These are phyloP conservation scores for Fusarium caatingaense DNA, from an alignment of 2,329 filamentous ascomycete species.

Conservation along the genomic window DNA sequence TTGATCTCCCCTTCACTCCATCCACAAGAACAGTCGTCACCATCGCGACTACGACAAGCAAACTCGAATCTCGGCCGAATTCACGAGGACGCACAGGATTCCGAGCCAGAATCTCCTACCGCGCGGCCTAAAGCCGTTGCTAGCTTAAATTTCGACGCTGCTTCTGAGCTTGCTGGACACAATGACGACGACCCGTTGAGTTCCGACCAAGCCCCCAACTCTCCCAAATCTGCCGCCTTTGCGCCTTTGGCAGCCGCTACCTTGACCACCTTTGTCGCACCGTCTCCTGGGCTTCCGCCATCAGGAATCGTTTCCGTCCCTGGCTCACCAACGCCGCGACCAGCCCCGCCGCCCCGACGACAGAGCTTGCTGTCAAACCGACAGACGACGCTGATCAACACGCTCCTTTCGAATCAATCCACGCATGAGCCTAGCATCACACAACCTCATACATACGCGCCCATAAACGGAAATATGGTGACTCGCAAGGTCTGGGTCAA, in stretches of 20 bases:
- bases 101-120: slow-evolving; percentile 20
- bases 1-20: slow-evolving; percentile 37
- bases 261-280: slow-evolving; percentile 56
- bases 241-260: slow-evolving; percentile 35
- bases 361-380: slow-evolving; percentile 55
- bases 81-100: slow-evolving; percentile 39
- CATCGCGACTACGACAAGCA: slow-evolving; percentile 35
- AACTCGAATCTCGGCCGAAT: slow-evolving; percentile 46
- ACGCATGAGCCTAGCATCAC: slow-evolving; percentile 38
- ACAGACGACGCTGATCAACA: slow-evolving; percentile 50
- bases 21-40: slow-evolving; percentile 33
- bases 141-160: slow-evolving; percentile 37
- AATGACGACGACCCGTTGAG: slow-evolving; percentile 46
- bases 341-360: slow-evolving; percentile 43
- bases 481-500: slow-evolving; percentile 95
- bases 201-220: slow-evolving; percentile 43
- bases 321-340: slow-evolving; percentile 32
- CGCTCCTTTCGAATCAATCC: slow-evolving; percentile 45
- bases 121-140: slow-evolving; percentile 33
- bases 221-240: slow-evolving; percentile 29
- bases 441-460: slow-evolving; percentile 39
- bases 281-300: slow-evolving; percentile 43
- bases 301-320: slow-evolving; percentile 26
- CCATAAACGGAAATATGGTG: slow-evolving; percentile 64
- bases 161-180: slow-evolving; percentile 37